Conservation (phyloP, 2,329 filamentous ascomycete genomes). For the Annulohypoxylon truncatum region DNA sequence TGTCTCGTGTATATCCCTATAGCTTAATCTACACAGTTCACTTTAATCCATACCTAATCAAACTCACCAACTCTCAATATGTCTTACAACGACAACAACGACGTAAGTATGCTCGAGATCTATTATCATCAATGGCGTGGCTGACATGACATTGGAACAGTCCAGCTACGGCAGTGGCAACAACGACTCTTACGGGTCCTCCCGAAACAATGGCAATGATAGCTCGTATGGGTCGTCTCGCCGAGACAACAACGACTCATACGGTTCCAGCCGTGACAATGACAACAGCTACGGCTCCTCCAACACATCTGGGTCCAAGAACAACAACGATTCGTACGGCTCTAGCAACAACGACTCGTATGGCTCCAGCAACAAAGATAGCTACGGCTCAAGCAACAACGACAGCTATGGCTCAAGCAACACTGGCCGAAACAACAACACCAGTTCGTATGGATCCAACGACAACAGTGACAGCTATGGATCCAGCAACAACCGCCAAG, state of each 20-base stretch:
- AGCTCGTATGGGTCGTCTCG: constrained; percentile 17
- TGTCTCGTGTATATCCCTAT: not conserved
- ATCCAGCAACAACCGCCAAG: constrained; percentile 1
- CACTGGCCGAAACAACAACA: not conserved
- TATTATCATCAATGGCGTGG: not conserved
- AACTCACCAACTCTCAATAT: constrained; percentile 44
- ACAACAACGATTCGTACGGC: constrained; percentile 33
- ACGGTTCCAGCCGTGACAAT: constrained; percentile 42
- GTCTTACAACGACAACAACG: constrained; percentile 60
- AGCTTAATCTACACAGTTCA: not conserved
- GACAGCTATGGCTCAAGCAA: constrained; percentile 12
- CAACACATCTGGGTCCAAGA: constrained; percentile 42
- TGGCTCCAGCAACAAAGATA: constrained; percentile 34
- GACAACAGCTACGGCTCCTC: constrained; percentile 46
- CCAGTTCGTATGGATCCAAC: not conserved
- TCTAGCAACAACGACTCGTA: constrained; percentile 21
- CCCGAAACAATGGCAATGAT: constrained; percentile 32
- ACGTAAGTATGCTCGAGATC: constrained; percentile 44
- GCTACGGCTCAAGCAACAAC: constrained; percentile 29
- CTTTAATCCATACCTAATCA: not conserved
- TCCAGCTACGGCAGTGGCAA: constrained; percentile 41
- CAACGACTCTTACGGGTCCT: constrained; percentile 27
- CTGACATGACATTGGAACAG: constrained; percentile 20
- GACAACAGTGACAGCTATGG: constrained; percentile 3
- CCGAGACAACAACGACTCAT: constrained; percentile 32